phyloP scores from a whole-genome alignment of 129 eudicot species.

The Glebionis coronaria region DNA sequence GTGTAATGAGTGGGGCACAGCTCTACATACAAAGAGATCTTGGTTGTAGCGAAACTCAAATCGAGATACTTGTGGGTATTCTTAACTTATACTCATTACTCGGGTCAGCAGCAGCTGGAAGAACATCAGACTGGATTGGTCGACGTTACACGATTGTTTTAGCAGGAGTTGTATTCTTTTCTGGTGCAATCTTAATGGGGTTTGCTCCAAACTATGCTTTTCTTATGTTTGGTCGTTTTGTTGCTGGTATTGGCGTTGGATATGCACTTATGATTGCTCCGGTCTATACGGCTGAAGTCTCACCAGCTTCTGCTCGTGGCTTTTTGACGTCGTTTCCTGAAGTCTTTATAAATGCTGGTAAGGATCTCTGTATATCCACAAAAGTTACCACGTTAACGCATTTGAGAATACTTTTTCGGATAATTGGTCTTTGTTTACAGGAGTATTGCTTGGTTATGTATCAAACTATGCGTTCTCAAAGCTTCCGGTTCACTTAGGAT shows the following conservation, averaged over 20 bases:
- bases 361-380: neutral
- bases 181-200: constrained; percentile 71
- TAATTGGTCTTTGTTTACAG: neutral
- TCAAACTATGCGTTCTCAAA: constrained; percentile 60
- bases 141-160: constrained; percentile 64
- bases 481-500: constrained; percentile 39
- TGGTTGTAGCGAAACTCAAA: constrained; percentile 25
- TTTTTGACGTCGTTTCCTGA: constrained; percentile 71
- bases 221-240: constrained; percentile 68
- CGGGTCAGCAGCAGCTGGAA: constrained; percentile 65
- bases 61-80: constrained; percentile 51
- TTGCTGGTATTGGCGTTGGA: constrained; percentile 73
- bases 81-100: constrained; percentile 49
- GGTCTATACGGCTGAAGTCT: constrained; percentile 62
- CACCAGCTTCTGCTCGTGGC: constrained; percentile 70
- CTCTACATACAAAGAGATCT: constrained; percentile 42
- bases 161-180: constrained; percentile 57
- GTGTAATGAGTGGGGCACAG: constrained; percentile 80
- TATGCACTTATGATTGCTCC: constrained; percentile 71
- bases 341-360: constrained; percentile 53
- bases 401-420: too few species aligned
- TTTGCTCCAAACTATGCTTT: constrained; percentile 55
- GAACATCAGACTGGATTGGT: constrained; percentile 71
- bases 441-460: constrained; percentile 58
- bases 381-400: too few species aligned